A percentile compares a stretch with the other conserved stretches of the same genome.
Conservation (phyloP, 495 filamentous ascomycete genomes). For the Aspergillus kassunensis region DNA sequence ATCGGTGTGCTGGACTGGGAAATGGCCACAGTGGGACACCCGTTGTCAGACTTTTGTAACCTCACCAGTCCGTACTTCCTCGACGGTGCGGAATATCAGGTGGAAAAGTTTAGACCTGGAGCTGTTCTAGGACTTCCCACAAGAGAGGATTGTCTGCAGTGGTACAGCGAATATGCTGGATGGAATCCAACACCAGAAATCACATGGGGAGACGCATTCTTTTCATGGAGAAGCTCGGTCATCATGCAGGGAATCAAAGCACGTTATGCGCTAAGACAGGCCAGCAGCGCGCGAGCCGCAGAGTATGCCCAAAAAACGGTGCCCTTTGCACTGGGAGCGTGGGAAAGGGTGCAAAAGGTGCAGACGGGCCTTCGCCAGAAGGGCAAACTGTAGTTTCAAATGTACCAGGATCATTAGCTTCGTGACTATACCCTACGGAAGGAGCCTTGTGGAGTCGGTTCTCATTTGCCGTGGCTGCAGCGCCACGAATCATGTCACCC, state of each 20-base stretch:
- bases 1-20: slow-evolving; percentile 97
- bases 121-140: slow-evolving; percentile 70
- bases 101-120: slow-evolving; percentile 54
- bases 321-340: slow-evolving; percentile 67
- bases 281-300: slow-evolving; percentile 76
- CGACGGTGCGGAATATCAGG: slow-evolving; percentile 35
- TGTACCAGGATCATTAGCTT: slow-evolving; percentile 2
- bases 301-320: slow-evolving; percentile 63
- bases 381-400: slow-evolving; percentile 45
- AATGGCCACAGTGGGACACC: slow-evolving; percentile 94
- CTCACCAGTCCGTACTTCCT: slow-evolving; percentile 66
- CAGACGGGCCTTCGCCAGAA: slow-evolving; percentile 31
- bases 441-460: slow-evolving; percentile 10
- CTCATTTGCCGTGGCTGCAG: neutral
- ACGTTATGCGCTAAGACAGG: slow-evolving; percentile 77
- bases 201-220: slow-evolving; percentile 65
- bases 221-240: slow-evolving; percentile 60
- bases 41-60: slow-evolving; percentile 82
- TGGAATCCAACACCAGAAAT: slow-evolving; percentile 58
- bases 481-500: neutral
- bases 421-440: neutral
- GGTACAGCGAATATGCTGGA: slow-evolving; percentile 71
- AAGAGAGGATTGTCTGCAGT: slow-evolving; percentile 62
- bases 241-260: slow-evolving; percentile 96
- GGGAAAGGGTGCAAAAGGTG: slow-evolving; percentile 58